A percentile compares a stretch with the other conserved stretches of the same genome.
Conservation (phyloP, 1,284 basidiomycete species). For the Papiliotrema flavescens region DNA sequence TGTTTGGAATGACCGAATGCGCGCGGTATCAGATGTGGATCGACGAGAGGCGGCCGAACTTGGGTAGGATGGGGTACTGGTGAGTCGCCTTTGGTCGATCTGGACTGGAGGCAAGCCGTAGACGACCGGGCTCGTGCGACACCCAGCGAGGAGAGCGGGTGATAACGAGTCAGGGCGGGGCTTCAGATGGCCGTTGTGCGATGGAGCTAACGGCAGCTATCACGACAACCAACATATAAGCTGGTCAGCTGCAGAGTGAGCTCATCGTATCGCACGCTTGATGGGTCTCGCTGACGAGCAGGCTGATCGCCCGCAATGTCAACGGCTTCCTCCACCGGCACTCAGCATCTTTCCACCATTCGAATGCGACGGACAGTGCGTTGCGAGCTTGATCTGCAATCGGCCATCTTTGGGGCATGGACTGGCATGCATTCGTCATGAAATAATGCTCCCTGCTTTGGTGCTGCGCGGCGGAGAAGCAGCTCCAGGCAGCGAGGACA, state of each 20-base stretch:
- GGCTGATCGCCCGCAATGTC: slow-evolving; percentile 5
- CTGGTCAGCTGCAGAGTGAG: slow-evolving; percentile 7
- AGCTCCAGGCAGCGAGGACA: too few relatives aligned
- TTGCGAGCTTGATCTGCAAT: not conserved
- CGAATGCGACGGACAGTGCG: slow-evolving; percentile 4
- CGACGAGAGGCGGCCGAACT: slow-evolving; percentile 10
- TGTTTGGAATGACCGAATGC: slow-evolving; percentile 19
- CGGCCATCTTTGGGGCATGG: not conserved
- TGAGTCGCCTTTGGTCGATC: not conserved
- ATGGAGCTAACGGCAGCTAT: slow-evolving; percentile 2
- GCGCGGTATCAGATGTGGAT: slow-evolving; percentile 13
- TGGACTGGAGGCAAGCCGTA: too few relatives aligned
- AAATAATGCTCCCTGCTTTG: too few relatives aligned
- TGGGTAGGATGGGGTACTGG: slow-evolving; percentile 18
- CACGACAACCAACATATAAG: slow-evolving; percentile 11
- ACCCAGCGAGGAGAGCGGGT: not conserved
- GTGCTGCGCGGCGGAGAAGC: too few relatives aligned
- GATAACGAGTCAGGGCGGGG: not conserved
- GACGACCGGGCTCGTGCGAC: too few relatives aligned
- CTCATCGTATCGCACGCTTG: not conserved
- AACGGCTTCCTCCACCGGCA: slow-evolving; percentile 6
- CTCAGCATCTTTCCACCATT: slow-evolving; percentile 1
- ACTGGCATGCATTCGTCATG: too few relatives aligned
- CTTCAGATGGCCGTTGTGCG: too few relatives aligned
- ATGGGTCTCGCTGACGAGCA: not conserved